Evolutionary conservation across 2,329 filamentous ascomycete genomes (phyloP), one percentile per base, ranked within the genome.

Genomic region (Botrytis pseudocinerea): DNA sequence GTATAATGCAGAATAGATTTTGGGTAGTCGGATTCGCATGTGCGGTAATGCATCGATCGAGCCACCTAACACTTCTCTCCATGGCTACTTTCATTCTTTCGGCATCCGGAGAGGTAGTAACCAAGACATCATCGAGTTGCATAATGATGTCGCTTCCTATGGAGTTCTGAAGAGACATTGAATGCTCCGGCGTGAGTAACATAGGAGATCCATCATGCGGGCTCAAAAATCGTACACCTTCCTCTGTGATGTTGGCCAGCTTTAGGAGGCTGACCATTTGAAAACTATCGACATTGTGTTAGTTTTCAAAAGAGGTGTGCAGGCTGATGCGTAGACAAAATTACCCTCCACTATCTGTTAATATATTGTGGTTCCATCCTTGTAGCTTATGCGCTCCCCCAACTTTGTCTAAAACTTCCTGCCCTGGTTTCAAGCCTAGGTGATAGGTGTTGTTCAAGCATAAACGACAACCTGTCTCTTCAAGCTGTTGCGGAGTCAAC

Each of bases 381-480:
- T 99, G 96, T 70, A 99, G 85, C 82, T 92, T 95, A 83, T 99
- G 97, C 42, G 96, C 96, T 72, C 97, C 96, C 61, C 96, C 96
- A 70, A 98, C 87, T 2, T 91, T 88, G 78, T 97, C 93, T 32
- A 99, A 87, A 9, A 95, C 92, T 54, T 93, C 91, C 82, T 98
- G 95, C 1, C 96, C 97, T 0, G 96, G 96, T 83, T 97, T 98
- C 72, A 99, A 85, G 16, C 96, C 96, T 74, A 99, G 85, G 82
- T 99, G 96, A 81, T 99, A 99, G 20, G 96, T 99, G 83, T 99
- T 99, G 84, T 99, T 99, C 76, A 99, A 85, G 82, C 96, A 99
- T 60, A 99, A 85, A 73, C 93, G 90, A 80, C 97, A 99, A 61
- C 93, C 90, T 0, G 95, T 97, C 71, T 93, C 91, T 79, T 96